Conservation (phyloP, 352 stramenopile species). For the Phytophthora citricola region DNA sequence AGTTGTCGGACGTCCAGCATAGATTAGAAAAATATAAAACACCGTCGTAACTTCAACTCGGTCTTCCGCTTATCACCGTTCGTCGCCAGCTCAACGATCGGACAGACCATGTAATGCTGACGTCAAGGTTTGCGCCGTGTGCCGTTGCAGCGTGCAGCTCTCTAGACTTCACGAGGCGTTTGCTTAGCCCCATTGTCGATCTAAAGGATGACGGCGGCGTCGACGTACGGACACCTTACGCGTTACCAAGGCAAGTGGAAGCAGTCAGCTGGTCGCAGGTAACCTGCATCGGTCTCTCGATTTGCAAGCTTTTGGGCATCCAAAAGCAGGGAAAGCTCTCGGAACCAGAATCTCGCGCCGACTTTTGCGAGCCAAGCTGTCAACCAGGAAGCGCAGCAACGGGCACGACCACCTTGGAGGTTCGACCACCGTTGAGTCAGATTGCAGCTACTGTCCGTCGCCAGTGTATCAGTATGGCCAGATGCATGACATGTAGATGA, state of each 20-base stretch:
- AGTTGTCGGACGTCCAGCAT: conserved; percentile 10
- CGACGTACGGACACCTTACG: conserved; percentile 22
- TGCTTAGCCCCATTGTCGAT: conserved; percentile 4
- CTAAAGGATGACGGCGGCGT: conserved; percentile 6
- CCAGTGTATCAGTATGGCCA: not conserved
- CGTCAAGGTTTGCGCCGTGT: conserved; percentile 12
- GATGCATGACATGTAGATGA: not conserved
- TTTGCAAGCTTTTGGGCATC: conserved; percentile 19
- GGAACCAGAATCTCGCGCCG: conserved; percentile 25
- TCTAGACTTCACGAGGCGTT: not conserved
- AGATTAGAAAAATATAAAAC: conserved; percentile 26
- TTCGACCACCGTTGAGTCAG: conserved; percentile 24
- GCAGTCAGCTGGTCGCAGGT: conserved; percentile 19
- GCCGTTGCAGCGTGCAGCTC: conserved; percentile 13
- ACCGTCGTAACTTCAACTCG: conserved; percentile 17
- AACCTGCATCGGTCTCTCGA: conserved; percentile 11
- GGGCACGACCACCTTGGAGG: conserved; percentile 4
- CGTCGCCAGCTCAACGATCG: conserved; percentile 7
- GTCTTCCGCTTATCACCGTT: not conserved
- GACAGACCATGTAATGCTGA: conserved; percentile 11
- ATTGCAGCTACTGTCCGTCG: not conserved
- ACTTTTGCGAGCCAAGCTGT: conserved; percentile 35
- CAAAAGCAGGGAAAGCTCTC: conserved; percentile 5
- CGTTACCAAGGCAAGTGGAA: conserved; percentile 22
- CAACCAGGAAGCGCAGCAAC: conserved; percentile 29